Conservation (phyloP, 257 asterid genomes). For the Eustoma russellianum region DNA sequence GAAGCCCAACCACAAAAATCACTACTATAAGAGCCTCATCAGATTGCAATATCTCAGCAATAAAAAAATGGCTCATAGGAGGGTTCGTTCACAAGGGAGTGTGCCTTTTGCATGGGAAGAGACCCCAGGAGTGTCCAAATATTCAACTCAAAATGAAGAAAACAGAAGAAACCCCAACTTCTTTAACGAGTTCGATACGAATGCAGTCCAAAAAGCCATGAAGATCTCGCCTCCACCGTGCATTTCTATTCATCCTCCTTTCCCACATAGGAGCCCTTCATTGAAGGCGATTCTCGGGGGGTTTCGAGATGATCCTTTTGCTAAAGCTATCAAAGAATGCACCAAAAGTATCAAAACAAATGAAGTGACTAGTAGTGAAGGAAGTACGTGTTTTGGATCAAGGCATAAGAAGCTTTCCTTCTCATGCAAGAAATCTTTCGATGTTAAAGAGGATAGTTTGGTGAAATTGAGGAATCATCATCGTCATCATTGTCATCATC, state of each 20-base stretch:
- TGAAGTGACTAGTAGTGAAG: constrained; percentile 1
- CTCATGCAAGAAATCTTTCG: constrained; percentile 24
- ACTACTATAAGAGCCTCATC: not conserved
- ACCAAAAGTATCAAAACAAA: constrained; percentile 12
- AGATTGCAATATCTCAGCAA: not conserved
- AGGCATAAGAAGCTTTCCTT: constrained; percentile 29
- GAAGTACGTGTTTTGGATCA: constrained; percentile 7
- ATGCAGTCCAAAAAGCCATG: not conserved
- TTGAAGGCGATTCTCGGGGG: constrained; percentile 5
- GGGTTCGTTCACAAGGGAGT: constrained; percentile 24
- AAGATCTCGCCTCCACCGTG: constrained; percentile 42
- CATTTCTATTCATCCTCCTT: constrained; percentile 4
- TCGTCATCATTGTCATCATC: not conserved
- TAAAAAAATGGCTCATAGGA: constrained; percentile 40
- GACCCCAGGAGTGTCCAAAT: constrained; percentile 55
- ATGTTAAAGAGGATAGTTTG: constrained; percentile 32
- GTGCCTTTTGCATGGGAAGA: constrained; percentile 80
- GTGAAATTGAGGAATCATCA: constrained; percentile 13
- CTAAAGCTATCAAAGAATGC: constrained; percentile 47
- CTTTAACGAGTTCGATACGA: not conserved
- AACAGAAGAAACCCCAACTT: constrained; percentile 4
- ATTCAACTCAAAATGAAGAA: constrained; percentile 19
- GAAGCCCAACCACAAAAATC: too few species aligned
- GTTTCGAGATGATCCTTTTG: constrained; percentile 47
- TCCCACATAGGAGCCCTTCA: constrained; percentile 14